A percentile compares a stretch with the other conserved stretches of the same genome.
These are phyloP conservation scores for Lippia alba DNA, from an alignment of 305 asterid genomes.

Conservation along the genomic window DNA sequence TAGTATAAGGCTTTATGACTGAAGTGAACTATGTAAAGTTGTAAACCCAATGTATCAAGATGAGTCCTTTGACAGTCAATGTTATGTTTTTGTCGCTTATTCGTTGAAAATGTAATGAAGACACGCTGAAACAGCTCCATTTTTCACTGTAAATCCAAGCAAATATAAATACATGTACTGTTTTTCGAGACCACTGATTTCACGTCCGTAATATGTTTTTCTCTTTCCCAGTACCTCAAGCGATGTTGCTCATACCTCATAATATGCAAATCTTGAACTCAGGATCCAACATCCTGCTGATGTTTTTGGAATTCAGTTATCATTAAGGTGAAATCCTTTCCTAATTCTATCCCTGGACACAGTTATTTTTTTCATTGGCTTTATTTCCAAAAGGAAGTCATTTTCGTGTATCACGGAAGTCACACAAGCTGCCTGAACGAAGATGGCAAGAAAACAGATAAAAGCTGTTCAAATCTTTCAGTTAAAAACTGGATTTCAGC, in stretches of 20 bases:
- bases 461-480: no score
- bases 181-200: background rate
- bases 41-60: background rate
- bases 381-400: no score
- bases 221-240: background rate
- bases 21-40: background rate
- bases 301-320: no score
- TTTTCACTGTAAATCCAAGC: conserved; percentile 1
- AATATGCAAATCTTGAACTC: no score
- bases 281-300: no score
- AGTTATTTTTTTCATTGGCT: no score
- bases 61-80: conserved; percentile 11
- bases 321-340: background rate
- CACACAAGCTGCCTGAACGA: no score
- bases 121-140: background rate
- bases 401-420: no score
- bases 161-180: conserved; percentile 1
- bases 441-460: no score
- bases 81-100: conserved; percentile 3
- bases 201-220: background rate
- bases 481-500: no score
- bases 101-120: conserved; percentile 8
- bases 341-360: no score
- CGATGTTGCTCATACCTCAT: no score
- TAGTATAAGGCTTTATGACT: conserved; percentile 47